phyloP scores from a whole-genome alignment of 2,329 filamentous ascomycete genomes.

The Clonostachys sp. region DNA sequence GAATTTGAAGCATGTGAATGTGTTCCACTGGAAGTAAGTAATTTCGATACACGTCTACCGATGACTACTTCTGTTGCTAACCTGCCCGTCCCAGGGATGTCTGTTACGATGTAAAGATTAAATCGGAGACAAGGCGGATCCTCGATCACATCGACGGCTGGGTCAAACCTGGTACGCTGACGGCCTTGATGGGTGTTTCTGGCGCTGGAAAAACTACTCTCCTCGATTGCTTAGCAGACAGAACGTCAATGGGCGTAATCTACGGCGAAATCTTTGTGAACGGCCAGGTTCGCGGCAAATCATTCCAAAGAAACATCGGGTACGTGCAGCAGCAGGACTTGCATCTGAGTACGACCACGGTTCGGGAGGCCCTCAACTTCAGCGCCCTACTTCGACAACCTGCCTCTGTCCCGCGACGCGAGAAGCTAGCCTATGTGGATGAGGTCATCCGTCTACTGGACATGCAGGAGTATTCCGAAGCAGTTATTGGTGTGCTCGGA shows the following conservation, averaged over 20 bases:
- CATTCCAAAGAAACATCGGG: constrained; percentile 64
- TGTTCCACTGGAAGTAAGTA: constrained; percentile 59
- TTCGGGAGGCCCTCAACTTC: constrained; percentile 80
- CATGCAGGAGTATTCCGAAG: constrained; percentile 46
- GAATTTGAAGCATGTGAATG: constrained; percentile 15
- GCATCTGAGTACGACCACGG: constrained; percentile 27
- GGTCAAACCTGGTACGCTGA: constrained; percentile 84
- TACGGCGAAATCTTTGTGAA: constrained; percentile 64
- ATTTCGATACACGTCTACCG: constrained; percentile 24
- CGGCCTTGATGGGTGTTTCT: constrained; percentile 65
- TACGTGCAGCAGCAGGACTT: constrained; percentile 63
- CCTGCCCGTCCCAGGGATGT: constrained; percentile 38
- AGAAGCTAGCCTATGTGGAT: constrained; percentile 66
- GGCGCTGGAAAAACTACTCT: constrained; percentile 57
- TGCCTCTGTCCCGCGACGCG: constrained; percentile 60
- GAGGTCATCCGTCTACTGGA: constrained; percentile 44
- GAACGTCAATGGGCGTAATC: constrained; percentile 65
- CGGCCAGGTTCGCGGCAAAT: constrained; percentile 58
- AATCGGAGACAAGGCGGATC: constrained; percentile 58
- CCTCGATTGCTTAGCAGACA: constrained; percentile 54
- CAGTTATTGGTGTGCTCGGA: constrained; percentile 34
- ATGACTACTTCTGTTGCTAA: constrained; percentile 59
- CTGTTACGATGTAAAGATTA: constrained; percentile 67
- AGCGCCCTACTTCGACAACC: constrained; percentile 83
- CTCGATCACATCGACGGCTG: constrained; percentile 72